Base-by-base conservation (phyloP, 2,329 filamentous ascomycete species). In the Neopestalotiopsis sp. region DNA sequence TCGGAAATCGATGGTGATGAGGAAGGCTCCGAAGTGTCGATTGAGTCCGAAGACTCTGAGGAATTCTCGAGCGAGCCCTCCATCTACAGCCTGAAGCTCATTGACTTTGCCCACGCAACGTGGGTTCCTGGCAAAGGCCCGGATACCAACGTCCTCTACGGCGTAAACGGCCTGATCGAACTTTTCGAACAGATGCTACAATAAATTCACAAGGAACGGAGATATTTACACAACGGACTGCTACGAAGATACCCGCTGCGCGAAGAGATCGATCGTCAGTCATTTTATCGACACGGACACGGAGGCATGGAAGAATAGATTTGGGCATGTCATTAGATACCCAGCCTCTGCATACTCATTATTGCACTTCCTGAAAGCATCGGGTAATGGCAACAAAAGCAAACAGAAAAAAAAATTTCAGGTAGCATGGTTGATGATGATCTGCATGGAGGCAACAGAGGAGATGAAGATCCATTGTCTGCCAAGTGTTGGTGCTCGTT, bases 41-140 rank as follows among this genome's bases (percentile, higher is more conserved):
- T 89, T 0, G 83, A 85, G 0, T 84, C 83, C 1, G 86, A 89
- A 0, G 87, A 90, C 1, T 87, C 83, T 1, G 86, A 89, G 0
- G 87, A 90, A 1, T 87, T 65, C 84, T 87, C 65, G 77, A 82
- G 70, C 77, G 79, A 72, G 34, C 77, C 69, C 70, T 73, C 91
- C 74, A 88, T 97, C 58, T 94, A 92, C 75, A 88, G 90, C 13
- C 85, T 98, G 64, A 96, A 95, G 77, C 86, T 99, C 71, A 99
- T 99, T 74, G 96, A 99, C 79, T 99, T 99, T 85, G 96, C 96
- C 1, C 96, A 99, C 80, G 96, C 96, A 12, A 83, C 85, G 64
- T 98, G 92, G 91, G 92, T 90, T 1, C 92, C 93, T 0, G 94
- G 94, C 1, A 82, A 92, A 75, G 95, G 95, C 0, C 91, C 92